Evolutionary conservation across 306 rosid genomes (phyloP).

Genomic region (Vicia sativa): DNA sequence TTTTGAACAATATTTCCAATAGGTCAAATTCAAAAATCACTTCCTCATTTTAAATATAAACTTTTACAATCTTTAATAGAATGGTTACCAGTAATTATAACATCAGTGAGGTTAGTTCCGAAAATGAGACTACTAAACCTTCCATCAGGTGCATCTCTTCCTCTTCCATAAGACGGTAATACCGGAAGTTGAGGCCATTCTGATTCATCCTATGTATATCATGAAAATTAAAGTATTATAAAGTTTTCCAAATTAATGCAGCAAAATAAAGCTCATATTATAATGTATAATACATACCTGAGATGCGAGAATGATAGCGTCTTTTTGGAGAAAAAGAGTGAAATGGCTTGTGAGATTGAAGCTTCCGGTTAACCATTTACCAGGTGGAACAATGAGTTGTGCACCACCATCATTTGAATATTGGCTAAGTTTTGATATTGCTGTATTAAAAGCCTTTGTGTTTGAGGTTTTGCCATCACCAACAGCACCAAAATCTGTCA

Average conservation of each 20-base stretch:
- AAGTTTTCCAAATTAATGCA: too few species aligned
- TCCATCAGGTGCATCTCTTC: neutral
- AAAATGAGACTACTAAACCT: neutral
- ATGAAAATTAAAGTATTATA: too few species aligned
- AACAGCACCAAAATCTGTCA: neutral
- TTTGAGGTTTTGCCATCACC: neutral
- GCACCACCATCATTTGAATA: constrained; percentile 1
- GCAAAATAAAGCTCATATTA: too few species aligned
- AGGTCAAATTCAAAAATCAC: neutral
- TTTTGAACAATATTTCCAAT: neutral
- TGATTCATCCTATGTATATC: neutral
- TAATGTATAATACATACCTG: neutral
- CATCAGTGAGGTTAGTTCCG: neutral
- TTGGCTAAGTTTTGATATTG: neutral
- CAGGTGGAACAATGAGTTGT: neutral
- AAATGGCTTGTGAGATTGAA: neutral
- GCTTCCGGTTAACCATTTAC: neutral
- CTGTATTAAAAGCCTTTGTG: neutral
- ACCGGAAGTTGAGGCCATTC: neutral
- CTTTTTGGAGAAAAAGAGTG: neutral
- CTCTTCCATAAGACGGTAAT: neutral
- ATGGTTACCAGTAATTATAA: neutral
- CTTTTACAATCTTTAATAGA: neutral
- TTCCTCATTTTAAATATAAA: neutral
- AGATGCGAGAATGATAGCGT: neutral